These are phyloP conservation scores for Rubroboletus satanas DNA, from an alignment of 768 basidiomycete species.

Conservation along the genomic window DNA sequence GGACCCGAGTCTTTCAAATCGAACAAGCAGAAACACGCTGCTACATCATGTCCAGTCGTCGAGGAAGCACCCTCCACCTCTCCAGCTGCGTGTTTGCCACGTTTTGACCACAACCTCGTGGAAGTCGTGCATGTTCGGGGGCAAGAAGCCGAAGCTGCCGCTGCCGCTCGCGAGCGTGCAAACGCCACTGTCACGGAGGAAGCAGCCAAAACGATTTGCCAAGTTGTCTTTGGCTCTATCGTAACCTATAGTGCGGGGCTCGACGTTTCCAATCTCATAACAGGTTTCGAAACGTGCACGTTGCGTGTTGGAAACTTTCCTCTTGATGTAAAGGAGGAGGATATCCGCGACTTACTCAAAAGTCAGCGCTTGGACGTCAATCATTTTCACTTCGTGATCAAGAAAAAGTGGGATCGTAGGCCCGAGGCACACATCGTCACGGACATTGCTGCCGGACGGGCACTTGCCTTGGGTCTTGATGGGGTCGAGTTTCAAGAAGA, in stretches of 20 bases:
- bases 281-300: slow-evolving; percentile 51
- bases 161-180: slow-evolving; percentile 13
- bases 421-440: slow-evolving; percentile 44
- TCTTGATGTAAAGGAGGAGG: slow-evolving; percentile 32
- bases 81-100: background rate
- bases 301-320: slow-evolving; percentile 48
- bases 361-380: slow-evolving; percentile 39
- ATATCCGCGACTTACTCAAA: slow-evolving; percentile 42
- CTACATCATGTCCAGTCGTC: background rate
- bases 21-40: background rate
- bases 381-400: slow-evolving; percentile 34
- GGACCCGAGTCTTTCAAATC: background rate
- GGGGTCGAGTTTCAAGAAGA: slow-evolving; percentile 47
- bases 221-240: slow-evolving; percentile 44
- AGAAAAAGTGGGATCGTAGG: slow-evolving; percentile 24
- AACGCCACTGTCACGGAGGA: slow-evolving; percentile 30
- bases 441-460: slow-evolving; percentile 38
- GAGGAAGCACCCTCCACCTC: background rate
- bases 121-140: background rate
- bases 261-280: slow-evolving; percentile 40
- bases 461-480: slow-evolving; percentile 43
- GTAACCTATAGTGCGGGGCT: slow-evolving; percentile 50
- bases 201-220: slow-evolving; percentile 40
- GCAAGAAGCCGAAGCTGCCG: slow-evolving; percentile 15
- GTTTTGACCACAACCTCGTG: background rate